Conservation (phyloP, 768 basidiomycete species). For the Russula virescens region DNA sequence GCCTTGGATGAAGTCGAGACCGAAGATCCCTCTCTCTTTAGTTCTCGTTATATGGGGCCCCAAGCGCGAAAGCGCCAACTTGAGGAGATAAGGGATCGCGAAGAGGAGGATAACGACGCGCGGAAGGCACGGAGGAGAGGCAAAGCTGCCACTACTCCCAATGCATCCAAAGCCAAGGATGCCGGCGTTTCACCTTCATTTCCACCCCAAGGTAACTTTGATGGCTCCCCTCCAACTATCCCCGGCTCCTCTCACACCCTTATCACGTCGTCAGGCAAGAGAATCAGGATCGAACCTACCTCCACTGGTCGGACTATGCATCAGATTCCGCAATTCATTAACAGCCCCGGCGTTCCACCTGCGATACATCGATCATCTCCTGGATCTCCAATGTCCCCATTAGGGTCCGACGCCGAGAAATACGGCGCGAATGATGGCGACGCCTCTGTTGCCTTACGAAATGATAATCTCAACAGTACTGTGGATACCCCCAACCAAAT, state of each 20-base stretch:
- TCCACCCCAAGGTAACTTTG: constrained; percentile 26
- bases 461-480: constrained; percentile 10
- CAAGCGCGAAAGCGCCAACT: constrained; percentile 40
- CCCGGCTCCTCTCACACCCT: constrained; percentile 32
- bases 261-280: constrained; percentile 44
- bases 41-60: constrained; percentile 43
- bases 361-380: constrained; percentile 16
- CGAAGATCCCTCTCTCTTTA: constrained; percentile 43
- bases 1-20: constrained; percentile 41
- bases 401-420: constrained; percentile 22
- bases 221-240: constrained; percentile 12
- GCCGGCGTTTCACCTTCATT: constrained; percentile 26
- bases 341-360: constrained; percentile 21
- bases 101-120: constrained; percentile 44
- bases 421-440: constrained; percentile 12
- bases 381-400: constrained; percentile 23
- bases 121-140: constrained; percentile 34
- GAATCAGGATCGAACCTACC: constrained; percentile 46
- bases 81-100: constrained; percentile 36
- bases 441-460: constrained; percentile 14
- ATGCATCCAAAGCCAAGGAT: constrained; percentile 39
- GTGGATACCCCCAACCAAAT: constrained; percentile 9
- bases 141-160: constrained; percentile 23
- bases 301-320: constrained; percentile 25
- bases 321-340: constrained; percentile 19